Evolutionary conservation across 2,329 filamentous ascomycete species (phyloP), one percentile per base, ranked within the genome.

Genomic region (Pseudogymnoascus sp.): DNA sequence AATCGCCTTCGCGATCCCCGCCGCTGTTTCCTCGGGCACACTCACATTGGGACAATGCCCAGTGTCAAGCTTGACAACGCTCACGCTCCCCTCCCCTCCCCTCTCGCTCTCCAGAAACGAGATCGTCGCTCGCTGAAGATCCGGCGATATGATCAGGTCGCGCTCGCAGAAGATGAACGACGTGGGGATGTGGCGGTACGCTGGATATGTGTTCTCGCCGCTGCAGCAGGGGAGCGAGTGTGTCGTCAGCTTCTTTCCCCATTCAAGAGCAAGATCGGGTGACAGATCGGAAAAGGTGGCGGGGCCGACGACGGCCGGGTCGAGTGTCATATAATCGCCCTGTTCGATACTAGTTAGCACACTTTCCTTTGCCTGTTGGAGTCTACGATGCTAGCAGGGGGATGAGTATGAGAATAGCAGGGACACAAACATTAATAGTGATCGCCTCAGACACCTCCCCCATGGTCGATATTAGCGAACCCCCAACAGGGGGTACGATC

Each of bases 401-500:
- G n/a, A 2, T 33, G n/a, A n/a, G 25, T 12, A 31, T 55, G n/a
- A 11, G 8, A 55, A 31, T 5, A 8, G 6, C 16, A 7, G 8
- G n/a, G 25, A 6, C 25, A 55, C 45, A 18, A 55, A 55, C 45
- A 1, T 55, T 6, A 55, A 55, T 31, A n/a, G 14, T 55, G 45
- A 55, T 55, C n/a, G n/a, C 45, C 25, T 33, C 25, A 18, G n/a
- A 16, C 25, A 33, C 8, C n/a, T 16, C 14, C 9, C 45, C 45
- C 45, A 55, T 31, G 25, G n/a, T 33, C 25, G 45, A 55, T 55
- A 55, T 23, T n/a, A 16, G 45, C 8, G 64, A 67, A 5, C 8
- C 63, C n/a, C 64, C 63, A 3, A 62, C 61, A 4, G 64, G 64
- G 8, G 71, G 58, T 3, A 61, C 61, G 49, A 69, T 68, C 0